Conservation (phyloP, 2,329 filamentous ascomycete species). For the Pseudogymnoascus sp. region DNA sequence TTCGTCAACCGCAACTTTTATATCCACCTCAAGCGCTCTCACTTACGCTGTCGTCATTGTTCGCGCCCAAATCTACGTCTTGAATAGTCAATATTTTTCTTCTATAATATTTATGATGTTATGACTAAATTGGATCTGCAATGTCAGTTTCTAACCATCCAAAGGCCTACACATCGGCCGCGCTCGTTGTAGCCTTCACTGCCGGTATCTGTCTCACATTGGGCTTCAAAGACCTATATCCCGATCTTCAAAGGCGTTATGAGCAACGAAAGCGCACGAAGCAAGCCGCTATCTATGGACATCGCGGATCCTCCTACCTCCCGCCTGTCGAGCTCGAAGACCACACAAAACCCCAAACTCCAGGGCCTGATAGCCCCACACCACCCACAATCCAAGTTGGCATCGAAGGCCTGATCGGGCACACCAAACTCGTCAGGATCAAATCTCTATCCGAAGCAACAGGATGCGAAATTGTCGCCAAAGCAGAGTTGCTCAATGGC, state of each 20-base stretch:
- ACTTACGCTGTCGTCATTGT: slow-evolving; percentile 9
- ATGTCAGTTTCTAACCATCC: slow-evolving; percentile 59
- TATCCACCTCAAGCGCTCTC: slow-evolving; percentile 13
- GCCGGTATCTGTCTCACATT: slow-evolving; percentile 69
- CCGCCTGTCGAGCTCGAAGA: slow-evolving; percentile 49
- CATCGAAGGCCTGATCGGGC: slow-evolving; percentile 86
- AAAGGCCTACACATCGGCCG: slow-evolving; percentile 56
- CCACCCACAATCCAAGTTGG: slow-evolving; percentile 56
- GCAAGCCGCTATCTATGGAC: slow-evolving; percentile 11
- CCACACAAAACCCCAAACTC: slow-evolving; percentile 36
- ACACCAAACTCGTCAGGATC: slow-evolving; percentile 84
- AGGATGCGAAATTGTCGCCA: slow-evolving; percentile 82
- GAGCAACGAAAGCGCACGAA: slow-evolving; percentile 36
- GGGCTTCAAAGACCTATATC: slow-evolving; percentile 73
- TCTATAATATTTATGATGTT: background rate
- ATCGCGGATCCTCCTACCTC: slow-evolving; percentile 6
- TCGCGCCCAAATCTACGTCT: background rate
- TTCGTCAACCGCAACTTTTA: slow-evolving; percentile 12
- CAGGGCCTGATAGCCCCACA: slow-evolving; percentile 12
- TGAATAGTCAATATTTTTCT: slow-evolving; percentile 3
- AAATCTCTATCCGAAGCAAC: slow-evolving; percentile 79
- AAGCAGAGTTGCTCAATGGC: slow-evolving; percentile 94
- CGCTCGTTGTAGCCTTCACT: slow-evolving; percentile 65
- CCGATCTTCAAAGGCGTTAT: slow-evolving; percentile 62
- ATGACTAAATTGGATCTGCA: slow-evolving; percentile 15